phyloP scores from a whole-genome alignment of 805 yeast genomes.

The Metschnikowia noctiluminum region DNA sequence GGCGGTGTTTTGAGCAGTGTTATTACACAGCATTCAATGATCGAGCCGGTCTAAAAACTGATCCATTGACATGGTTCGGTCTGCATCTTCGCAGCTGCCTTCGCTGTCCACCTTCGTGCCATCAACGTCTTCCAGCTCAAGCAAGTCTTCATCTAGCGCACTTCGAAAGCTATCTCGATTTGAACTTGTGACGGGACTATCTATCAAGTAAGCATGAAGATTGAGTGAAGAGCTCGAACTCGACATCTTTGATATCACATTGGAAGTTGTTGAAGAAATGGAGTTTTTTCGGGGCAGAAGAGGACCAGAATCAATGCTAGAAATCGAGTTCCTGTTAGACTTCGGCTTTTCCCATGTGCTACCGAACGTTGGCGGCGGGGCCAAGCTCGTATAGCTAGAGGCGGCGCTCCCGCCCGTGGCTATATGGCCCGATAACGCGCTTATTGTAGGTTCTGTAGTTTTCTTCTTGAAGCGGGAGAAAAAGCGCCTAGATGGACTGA shows the following conservation, averaged over 20 bases:
- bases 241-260: conserved; percentile 31
- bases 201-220: conserved; percentile 41
- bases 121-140: not conserved
- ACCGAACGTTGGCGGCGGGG: conserved; percentile 38
- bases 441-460: conserved; percentile 24
- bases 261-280: conserved; percentile 21
- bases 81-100: conserved; percentile 9
- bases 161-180: conserved; percentile 1
- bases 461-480: conserved; percentile 27
- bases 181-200: conserved; percentile 20
- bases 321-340: conserved; percentile 11
- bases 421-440: conserved; percentile 28
- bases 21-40: not conserved
- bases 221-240: conserved; percentile 41
- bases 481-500: conserved; percentile 39
- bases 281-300: conserved; percentile 28
- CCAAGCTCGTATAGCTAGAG: conserved; percentile 23
- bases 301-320: conserved; percentile 12
- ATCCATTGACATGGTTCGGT: conserved; percentile 19
- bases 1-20: too few species aligned
- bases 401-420: conserved; percentile 1
- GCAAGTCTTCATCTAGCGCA: not conserved
- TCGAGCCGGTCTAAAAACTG: conserved; percentile 12
- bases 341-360: conserved; percentile 6
- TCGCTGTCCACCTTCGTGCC: not conserved